A percentile compares a stretch with the other conserved stretches of the same genome.
phyloP scores from a whole-genome alignment of 805 yeast species.

The Wickerhamiella bombiphila region DNA sequence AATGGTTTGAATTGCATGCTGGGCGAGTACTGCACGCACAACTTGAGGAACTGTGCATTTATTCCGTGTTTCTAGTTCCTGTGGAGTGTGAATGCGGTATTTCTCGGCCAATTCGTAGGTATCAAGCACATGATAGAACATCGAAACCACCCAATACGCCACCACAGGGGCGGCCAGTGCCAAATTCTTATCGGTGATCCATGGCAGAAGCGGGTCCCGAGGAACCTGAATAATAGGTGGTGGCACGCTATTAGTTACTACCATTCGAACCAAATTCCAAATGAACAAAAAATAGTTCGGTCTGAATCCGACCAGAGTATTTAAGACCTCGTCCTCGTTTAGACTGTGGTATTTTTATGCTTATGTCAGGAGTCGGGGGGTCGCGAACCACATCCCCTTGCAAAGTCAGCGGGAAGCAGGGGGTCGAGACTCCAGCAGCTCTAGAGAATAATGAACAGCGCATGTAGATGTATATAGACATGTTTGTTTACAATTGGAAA shows the following conservation, averaged over 20 bases:
- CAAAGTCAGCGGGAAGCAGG: too few species aligned
- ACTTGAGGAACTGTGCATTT: constrained; percentile 60
- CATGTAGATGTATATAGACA: too few species aligned
- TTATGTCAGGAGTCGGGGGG: background rate
- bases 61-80: constrained; percentile 64
- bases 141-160: constrained; percentile 71
- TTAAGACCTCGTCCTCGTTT: background rate
- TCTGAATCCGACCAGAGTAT: background rate
- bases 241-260: background rate
- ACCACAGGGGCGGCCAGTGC: constrained; percentile 64
- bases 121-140: constrained; percentile 63
- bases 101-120: constrained; percentile 58
- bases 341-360: background rate
- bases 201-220: constrained; percentile 32
- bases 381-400: background rate
- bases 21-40: constrained; percentile 64
- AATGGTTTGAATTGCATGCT: constrained; percentile 69
- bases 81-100: constrained; percentile 85
- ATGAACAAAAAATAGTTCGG: too few species aligned
- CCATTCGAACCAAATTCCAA: too few species aligned
- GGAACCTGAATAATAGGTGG: constrained; percentile 4
- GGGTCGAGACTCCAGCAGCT: too few species aligned
- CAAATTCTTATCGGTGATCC: constrained; percentile 55
- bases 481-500: too few species aligned
- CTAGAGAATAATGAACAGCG: too few species aligned